Base-by-base conservation (phyloP, 192 early-diverging fungal genomes). In the Martensiomyces pterosporus region DNA sequence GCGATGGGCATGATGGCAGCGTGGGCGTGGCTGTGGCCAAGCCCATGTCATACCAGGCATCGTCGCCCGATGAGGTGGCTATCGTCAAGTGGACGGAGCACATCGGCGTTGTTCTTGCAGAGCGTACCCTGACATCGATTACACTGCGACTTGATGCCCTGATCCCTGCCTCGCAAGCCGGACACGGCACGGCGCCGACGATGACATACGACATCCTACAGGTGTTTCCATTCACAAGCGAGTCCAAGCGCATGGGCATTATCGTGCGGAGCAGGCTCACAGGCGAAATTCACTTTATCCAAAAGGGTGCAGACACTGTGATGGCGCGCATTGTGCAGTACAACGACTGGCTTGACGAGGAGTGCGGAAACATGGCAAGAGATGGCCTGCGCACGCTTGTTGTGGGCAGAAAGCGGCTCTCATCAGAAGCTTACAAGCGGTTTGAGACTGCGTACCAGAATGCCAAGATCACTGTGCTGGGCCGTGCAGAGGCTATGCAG, bases 211-310 rank as follows among this genome's bases (percentile, higher is more conserved):
- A 85, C 19, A 82, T 98, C 2, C 72, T 98, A 10, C 85, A 94
- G n/a, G 79, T 91, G 8, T 98, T 98, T 49, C 94, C 94, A n/a
- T 98, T 98, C 60, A 98, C 93, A n/a, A 90, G 87, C 69, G 93
- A 98, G 65, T 85, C 85, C 9, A 98, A 98, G 68, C 83, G 94
- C 35, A 98, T 98, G 94, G 94, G 94, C 40, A 91, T 98, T 32
- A 78, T 98, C 26, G 79, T 95, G 22, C 67, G 78, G 12, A 87
- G 93, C 37, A 49, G 66, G 35, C 43, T 59, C 3, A 80, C 82
- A 0, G 79, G 82, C 9, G 91, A 95, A 41, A 89, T 95, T 37
- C 75, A 66, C 14, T 98, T 98, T 67, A 87, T 87, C 51, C 82
- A 93, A 63, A 98, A 98, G 78, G 94, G 94, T 22, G 94, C 94